Conservation (phyloP, 345 rosid genomes). For the Conringia planisiliqua region DNA sequence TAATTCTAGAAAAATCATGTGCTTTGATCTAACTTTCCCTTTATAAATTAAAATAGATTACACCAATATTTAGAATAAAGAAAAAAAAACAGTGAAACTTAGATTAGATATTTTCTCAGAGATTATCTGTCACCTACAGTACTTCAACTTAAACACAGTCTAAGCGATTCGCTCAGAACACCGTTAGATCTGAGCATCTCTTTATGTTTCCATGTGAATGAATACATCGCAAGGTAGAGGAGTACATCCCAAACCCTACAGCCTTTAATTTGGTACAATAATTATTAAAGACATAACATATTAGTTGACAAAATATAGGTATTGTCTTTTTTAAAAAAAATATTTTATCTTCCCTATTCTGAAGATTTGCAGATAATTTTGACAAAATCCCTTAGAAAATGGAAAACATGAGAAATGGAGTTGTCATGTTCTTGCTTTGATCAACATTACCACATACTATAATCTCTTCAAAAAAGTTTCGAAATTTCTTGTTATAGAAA, state of each 20-base stretch:
- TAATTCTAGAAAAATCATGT: slow-evolving; percentile 9
- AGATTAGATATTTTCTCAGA: slow-evolving; percentile 19
- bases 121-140: slow-evolving; percentile 12
- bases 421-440: not conserved
- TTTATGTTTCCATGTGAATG: not conserved
- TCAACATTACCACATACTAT: slow-evolving; percentile 1
- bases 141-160: not conserved
- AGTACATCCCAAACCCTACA: not conserved
- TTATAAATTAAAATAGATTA: not conserved
- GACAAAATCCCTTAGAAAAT: not conserved
- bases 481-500: not conserved
- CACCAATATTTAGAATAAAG: not conserved
- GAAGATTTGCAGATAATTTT: slow-evolving; percentile 15
- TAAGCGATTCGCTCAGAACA: not conserved
- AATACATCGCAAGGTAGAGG: slow-evolving; percentile 12
- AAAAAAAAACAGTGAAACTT: not conserved
- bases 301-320: too few species aligned
- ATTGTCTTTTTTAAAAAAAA: too few species aligned
- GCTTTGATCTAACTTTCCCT: slow-evolving; percentile 10
- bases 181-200: slow-evolving; percentile 26
- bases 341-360: not conserved
- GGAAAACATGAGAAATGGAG: slow-evolving; percentile 12
- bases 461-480: not conserved
- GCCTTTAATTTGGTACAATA: not conserved
- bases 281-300: not conserved